Base-by-base conservation (phyloP, 1,284 basidiomycete genomes). In the Uromyces viciae-fabae region DNA sequence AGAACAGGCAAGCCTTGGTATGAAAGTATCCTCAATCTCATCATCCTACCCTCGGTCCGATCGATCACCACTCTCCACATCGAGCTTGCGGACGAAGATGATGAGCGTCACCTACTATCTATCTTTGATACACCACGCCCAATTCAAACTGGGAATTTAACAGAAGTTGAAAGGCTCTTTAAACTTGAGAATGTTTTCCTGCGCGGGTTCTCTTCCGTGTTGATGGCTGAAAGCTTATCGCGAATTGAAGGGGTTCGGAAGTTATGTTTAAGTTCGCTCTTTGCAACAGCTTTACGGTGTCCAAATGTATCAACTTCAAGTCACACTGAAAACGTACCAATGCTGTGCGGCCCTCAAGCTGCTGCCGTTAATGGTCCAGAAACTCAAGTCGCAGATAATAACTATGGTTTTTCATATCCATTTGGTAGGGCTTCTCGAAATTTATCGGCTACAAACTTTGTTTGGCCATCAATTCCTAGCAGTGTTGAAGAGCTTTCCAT, bases 191-290 rank as follows among this genome's bases (percentile, higher is more conserved):
- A 31, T 22, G 66, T 72, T 31, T 80, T 71, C 46, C 68, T 80
- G 17, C 77, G 77, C 1, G 77, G 77, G 25, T n/a, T 80, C 11
- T 80, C 77, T 1, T 80, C 77, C 1, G 56, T 62, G 9, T 56
- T 80, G 43, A 80, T 80, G 77, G 66, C 77, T n/a, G 66, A 80
- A 19, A 80, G 66, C 25, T 58, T 80, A 25, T 73, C 77, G 28
- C 69, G 56, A 8, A 54, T 69, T 22, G 9, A 73, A 25, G 77
- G 77, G 0, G 64, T 80, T 42, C 66, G 58, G 17, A 69, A 71
- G 28, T 54, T 80, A 8, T 80, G 77, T 73, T 43, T 80, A 5
- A 80, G 77, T n/a, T 80, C 77, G 43, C 72, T 72, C 40, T 80
- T 56, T 25, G 77, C 54, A 8, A 80, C 77, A 1, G 77, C 77